Base-by-base conservation (phyloP, 805 yeast species). In the Candida nonsorbophila region DNA sequence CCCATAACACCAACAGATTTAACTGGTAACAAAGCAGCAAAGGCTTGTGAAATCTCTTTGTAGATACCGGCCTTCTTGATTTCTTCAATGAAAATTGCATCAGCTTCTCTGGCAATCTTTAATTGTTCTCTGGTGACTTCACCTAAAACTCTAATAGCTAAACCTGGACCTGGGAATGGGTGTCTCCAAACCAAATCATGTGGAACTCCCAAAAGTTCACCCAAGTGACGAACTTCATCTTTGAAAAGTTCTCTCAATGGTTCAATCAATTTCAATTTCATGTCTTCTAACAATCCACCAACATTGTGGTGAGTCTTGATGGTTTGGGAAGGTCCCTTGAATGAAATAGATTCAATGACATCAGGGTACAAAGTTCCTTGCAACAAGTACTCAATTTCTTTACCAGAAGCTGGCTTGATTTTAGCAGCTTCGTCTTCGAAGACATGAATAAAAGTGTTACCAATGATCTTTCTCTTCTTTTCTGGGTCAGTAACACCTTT, bases 131-230 rank as follows among this genome's bases (percentile, higher is more conserved):
- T 83, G 36, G 96, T 84, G 41, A 92, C 97, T 68, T 90, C 97
- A 47, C 99, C 99, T 27, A 92, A 71, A 33, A 92, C 94, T 67
- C 99, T 82, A 60, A 92, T 92, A 47, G 97, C 99, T 55, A 92
- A 84, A 70, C 99, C 99, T 58, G 99, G 99, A 58, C 99, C 99
- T 50, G 99, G 99, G 94, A 92, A 92, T 34, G 99, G 99, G 59
- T 92, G 99, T 74, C 99, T 85, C 97, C 97, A 90, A 45, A 92
- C 97, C 47, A 92, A 74, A 49, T 92, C 97, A 54, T 85, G 92
- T 20, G 97, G 94, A 49, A 92, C 90, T 28, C 95, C 96, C 67
- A 92, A 68, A 30, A 92, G 66, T 69, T 86, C 85, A 65, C 99
- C 99, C 46, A 92, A 71, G 49, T 81, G 84, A 65, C 99, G 86